Conservation (phyloP, 2,329 filamentous ascomycete species). For the Claviceps sp. region DNA sequence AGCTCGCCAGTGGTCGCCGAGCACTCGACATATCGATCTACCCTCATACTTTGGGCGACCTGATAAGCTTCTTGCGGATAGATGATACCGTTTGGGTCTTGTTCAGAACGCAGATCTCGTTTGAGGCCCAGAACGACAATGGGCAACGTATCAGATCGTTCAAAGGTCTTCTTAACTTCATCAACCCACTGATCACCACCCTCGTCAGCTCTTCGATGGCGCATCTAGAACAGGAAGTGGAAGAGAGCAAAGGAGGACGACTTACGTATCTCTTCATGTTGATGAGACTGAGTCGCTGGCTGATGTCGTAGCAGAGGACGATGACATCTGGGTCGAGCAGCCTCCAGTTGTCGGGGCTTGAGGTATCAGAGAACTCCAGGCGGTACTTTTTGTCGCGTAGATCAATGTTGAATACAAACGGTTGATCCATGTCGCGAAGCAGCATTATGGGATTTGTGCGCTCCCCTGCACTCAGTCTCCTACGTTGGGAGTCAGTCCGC, state of each 20-base stretch:
- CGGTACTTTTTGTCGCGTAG: constrained; percentile 27
- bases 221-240: constrained; percentile 3
- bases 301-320: constrained; percentile 49
- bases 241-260: constrained; percentile 6
- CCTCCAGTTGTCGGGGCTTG: constrained; percentile 44
- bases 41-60: constrained; percentile 42
- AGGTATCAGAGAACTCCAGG: constrained; percentile 47
- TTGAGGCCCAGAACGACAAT: constrained; percentile 46
- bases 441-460: constrained; percentile 30
- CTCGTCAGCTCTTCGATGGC: not conserved
- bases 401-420: constrained; percentile 43
- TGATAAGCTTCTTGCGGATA: constrained; percentile 48
- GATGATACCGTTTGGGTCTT: constrained; percentile 45
- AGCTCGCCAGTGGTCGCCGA: constrained; percentile 48
- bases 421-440: constrained; percentile 45
- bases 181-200: constrained; percentile 38
- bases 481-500: constrained; percentile 13
- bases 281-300: constrained; percentile 41
- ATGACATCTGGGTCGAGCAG: constrained; percentile 44
- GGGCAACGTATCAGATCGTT: constrained; percentile 33
- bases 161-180: constrained; percentile 36
- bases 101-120: constrained; percentile 43
- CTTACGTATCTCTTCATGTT: constrained; percentile 43
- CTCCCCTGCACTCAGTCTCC: constrained; percentile 37
- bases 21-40: constrained; percentile 51